Evolutionary conservation across 805 yeast genomes (phyloP), one percentile per base, ranked within the genome.

Genomic region (Pichia membranifaciens): DNA sequence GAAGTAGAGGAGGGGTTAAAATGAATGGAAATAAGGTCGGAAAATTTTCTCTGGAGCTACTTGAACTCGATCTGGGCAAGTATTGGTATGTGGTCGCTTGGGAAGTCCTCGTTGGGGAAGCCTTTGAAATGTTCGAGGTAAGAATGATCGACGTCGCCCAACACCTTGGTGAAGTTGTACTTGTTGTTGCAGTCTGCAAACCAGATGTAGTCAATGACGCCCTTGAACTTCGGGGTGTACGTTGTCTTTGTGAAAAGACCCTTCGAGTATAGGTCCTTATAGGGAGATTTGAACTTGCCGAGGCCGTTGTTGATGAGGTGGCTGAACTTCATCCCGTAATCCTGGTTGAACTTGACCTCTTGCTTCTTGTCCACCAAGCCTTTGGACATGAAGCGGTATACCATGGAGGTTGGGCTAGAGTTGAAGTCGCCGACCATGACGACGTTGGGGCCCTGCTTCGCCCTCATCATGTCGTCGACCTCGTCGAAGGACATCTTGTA

Each of bases 181-280:
- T 73, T 73, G 2, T 44, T 38, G 29, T 42, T 42, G 37, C 46
- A 44, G 34, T 52, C 48, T 20, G 48, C 50, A 54, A 66, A 75
- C 80, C 82, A 79, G 5, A 79, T 74, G 54, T 79, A 80, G 57
- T 80, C 85, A 40, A 79, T 76, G 2, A 78, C 71, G 9, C 75
- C 76, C 40, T 73, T 72, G 46, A 75, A 63, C 46, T 74, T 70
- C 6, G 69, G 70, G 0, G 83, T 74, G 53, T 70, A 77, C 33
- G 78, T 75, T 1, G 79, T 74, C 36, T 58, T 54, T 3, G 47
- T 51, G 47, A 65, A 63, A 20, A 43, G 18, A 1, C 54, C 49
- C 2, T 49, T 33, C 15, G 57, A 56, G 37, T 53, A 64, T 22
- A 65, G 48, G 2, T 50, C 38, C 31, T 57, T 53, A 41, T 65